These are phyloP conservation scores for Diaporthe sp. DNA, from an alignment of 2,329 filamentous ascomycete species.

Conservation along the genomic window DNA sequence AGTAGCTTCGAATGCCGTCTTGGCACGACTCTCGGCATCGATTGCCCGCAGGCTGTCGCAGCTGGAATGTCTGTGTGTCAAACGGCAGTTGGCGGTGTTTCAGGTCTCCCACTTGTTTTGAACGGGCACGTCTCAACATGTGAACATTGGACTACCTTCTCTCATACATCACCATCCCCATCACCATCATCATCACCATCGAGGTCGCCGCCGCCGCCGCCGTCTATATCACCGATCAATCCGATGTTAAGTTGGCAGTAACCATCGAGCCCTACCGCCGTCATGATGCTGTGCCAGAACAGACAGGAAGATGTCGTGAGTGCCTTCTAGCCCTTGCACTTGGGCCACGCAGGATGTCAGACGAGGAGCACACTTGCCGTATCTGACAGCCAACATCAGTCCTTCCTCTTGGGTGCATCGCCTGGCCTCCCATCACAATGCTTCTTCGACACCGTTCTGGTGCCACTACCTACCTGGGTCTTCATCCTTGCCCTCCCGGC, in stretches of 20 bases:
- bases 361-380: no score
- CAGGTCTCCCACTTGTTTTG: background rate
- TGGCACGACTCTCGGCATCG: background rate
- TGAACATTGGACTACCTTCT: background rate
- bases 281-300: slow-evolving; percentile 20
- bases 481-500: slow-evolving; percentile 39
- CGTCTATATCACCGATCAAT: background rate
- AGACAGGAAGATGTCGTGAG: slow-evolving; percentile 18
- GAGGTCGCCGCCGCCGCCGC: background rate
- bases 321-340: background rate
- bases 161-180: background rate
- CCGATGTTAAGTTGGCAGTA: background rate
- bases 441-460: slow-evolving; percentile 47
- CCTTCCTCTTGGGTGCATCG: slow-evolving; percentile 9
- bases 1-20: background rate
- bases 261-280: background rate
- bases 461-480: slow-evolving; percentile 46
- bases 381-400: background rate
- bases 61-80: slow-evolving; percentile 23
- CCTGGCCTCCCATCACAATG: slow-evolving; percentile 46
- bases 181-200: background rate
- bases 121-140: background rate
- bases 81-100: slow-evolving; percentile 15
- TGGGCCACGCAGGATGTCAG: background rate
- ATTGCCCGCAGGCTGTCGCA: background rate